These are phyloP conservation scores for Starmerella sp. DNA, from an alignment of 805 yeast species.

Conservation along the genomic window DNA sequence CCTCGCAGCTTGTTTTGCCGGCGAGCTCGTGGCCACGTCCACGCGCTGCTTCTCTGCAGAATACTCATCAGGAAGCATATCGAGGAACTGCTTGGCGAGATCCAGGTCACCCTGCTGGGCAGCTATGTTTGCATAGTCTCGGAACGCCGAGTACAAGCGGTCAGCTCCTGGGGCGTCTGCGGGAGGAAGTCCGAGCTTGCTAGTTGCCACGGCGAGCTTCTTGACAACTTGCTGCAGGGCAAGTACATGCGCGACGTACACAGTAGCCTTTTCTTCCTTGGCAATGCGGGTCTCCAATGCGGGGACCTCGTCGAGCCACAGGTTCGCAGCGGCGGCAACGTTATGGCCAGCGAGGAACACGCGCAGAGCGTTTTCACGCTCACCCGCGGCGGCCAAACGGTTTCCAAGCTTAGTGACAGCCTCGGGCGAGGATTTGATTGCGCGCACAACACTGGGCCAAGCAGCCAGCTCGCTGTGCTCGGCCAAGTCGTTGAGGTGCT, in stretches of 20 bases:
- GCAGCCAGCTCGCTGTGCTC: constrained; percentile 61
- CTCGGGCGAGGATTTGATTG: constrained; percentile 29
- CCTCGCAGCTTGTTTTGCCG: neutral
- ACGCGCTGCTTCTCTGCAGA: constrained; percentile 68
- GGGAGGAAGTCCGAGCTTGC: constrained; percentile 26
- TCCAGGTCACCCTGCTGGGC: constrained; percentile 77
- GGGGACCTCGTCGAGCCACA: constrained; percentile 75
- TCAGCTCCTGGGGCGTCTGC: constrained; percentile 29
- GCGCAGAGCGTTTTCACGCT: constrained; percentile 63
- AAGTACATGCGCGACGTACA: constrained; percentile 73
- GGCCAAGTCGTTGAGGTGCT: constrained; percentile 54
- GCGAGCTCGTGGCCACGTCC: constrained; percentile 40
- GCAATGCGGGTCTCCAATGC: constrained; percentile 35
- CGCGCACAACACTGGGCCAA: constrained; percentile 75
- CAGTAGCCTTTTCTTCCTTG: constrained; percentile 36
- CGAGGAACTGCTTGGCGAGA: constrained; percentile 60
- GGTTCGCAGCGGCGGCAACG: constrained; percentile 59
- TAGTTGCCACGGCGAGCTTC: constrained; percentile 57
- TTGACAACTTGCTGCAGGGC: constrained; percentile 74
- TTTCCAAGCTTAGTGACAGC: constrained; percentile 47
- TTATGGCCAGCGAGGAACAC: constrained; percentile 75
- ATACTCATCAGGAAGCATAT: constrained; percentile 59
- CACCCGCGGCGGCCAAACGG: constrained; percentile 43
- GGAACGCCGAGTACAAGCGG: constrained; percentile 47
- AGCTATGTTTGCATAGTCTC: constrained; percentile 72